Conservation (phyloP, 352 stramenopile species). For the Pythium plurisporium region DNA sequence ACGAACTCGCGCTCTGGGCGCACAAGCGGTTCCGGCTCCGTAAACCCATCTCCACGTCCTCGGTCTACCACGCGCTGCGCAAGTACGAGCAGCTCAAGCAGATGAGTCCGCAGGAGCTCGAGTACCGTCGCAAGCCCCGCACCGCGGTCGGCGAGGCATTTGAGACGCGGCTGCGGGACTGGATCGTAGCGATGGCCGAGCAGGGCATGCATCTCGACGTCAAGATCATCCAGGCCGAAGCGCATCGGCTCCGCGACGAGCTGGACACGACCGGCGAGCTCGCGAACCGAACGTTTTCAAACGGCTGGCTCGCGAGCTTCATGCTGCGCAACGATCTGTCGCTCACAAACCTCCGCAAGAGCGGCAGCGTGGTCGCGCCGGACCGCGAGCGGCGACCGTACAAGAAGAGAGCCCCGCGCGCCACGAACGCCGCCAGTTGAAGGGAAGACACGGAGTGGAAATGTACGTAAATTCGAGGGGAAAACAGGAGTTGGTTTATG, state of each 20-base stretch:
- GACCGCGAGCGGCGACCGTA: not conserved
- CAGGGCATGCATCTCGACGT: not conserved
- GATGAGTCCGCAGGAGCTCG: not conserved
- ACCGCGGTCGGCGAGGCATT: not conserved
- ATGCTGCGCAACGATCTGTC: slow-evolving; percentile 1
- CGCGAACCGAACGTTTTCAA: not conserved
- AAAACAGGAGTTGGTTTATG: no score
- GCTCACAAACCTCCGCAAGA: slow-evolving; percentile 2
- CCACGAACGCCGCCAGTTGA: no score
- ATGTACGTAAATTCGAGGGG: no score
- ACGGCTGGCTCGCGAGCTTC: slow-evolving; percentile 11
- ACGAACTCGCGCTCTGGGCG: slow-evolving; percentile 7
- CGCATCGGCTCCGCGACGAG: slow-evolving; percentile 4
- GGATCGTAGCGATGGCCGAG: slow-evolving; percentile 6
- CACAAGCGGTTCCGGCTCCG: slow-evolving; percentile 3
- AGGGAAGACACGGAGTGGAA: no score
- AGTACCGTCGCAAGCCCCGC: not conserved
- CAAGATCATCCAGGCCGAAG: slow-evolving; percentile 8
- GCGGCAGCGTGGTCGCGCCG: slow-evolving; percentile 3
- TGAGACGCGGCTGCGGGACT: slow-evolving; percentile 4
- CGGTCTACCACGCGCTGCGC: not conserved
- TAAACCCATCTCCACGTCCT: not conserved
- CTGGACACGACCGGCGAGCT: not conserved
- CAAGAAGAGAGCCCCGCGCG: no score
- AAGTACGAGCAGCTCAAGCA: slow-evolving; percentile 1